Conservation (phyloP, 768 basidiomycete species). For the Coprinellus micaceus region DNA sequence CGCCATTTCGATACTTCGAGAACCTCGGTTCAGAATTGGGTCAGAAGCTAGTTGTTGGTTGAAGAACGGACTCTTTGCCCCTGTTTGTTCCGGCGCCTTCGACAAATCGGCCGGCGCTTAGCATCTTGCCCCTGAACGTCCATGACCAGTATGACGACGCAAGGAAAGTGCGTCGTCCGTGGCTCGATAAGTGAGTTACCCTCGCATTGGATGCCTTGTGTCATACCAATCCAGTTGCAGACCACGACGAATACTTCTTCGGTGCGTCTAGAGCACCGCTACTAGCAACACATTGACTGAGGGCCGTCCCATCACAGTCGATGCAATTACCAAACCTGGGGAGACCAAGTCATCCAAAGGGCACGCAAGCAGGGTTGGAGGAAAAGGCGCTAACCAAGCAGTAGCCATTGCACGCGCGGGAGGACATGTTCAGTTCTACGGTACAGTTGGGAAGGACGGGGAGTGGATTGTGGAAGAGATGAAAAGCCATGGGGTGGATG, state of each 20-base stretch:
- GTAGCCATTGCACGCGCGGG: constrained; percentile 54
- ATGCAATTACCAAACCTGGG: constrained; percentile 50
- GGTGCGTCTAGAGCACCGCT: constrained; percentile 27
- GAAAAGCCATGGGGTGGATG: constrained; percentile 36
- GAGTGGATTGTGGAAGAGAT: constrained; percentile 43
- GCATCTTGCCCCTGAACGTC: no score
- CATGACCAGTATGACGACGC: no score
- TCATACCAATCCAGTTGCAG: constrained; percentile 21
- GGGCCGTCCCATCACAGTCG: constrained; percentile 33
- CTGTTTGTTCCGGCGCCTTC: no score
- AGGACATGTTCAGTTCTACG: constrained; percentile 44
- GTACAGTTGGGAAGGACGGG: constrained; percentile 53
- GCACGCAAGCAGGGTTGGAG: constrained; percentile 50
- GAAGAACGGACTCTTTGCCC: no score
- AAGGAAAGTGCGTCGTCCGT: constrained; percentile 33
- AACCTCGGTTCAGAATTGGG: no score
- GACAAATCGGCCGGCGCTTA: no score
- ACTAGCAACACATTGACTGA: not conserved
- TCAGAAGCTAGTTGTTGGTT: no score
- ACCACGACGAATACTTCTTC: constrained; percentile 57
- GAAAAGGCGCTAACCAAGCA: constrained; percentile 66
- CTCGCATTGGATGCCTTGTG: no score
- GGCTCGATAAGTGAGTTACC: constrained; percentile 48
- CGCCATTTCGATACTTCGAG: no score
- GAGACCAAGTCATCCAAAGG: constrained; percentile 54